These are phyloP conservation scores for Kappamyces sp. DNA, from an alignment of 192 early-diverging fungal species.

Conservation along the genomic window DNA sequence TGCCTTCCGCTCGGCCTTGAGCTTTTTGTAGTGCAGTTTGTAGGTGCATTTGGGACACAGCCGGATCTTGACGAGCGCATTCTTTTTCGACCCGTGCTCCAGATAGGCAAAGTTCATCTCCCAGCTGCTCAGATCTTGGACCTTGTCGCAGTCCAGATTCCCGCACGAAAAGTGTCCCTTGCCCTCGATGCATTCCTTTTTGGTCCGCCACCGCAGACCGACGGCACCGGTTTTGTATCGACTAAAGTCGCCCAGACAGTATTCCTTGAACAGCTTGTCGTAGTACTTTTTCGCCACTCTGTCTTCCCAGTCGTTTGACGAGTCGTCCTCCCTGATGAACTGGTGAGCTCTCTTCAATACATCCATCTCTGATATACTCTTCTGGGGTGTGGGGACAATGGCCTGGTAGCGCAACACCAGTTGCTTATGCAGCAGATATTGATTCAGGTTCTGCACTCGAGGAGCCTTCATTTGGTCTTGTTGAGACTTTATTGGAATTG, in stretches of 20 bases:
- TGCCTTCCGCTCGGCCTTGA: slow-evolving; percentile 29
- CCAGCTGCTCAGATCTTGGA: slow-evolving; percentile 59
- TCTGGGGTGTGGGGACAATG: not conserved
- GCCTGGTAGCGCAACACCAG: slow-evolving; percentile 3
- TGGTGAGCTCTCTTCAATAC: slow-evolving; percentile 12
- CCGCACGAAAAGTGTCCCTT: slow-evolving; percentile 75
- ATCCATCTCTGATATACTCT: slow-evolving; percentile 7
- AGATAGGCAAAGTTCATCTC: slow-evolving; percentile 82
- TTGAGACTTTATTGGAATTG: slow-evolving; percentile 4
- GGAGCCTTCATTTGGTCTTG: not conserved
- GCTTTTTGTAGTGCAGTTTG: slow-evolving; percentile 67
- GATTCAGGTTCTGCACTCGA: not conserved
- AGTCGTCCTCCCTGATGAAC: slow-evolving; percentile 32
- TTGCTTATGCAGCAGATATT: slow-evolving; percentile 7
- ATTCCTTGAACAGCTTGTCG: slow-evolving; percentile 80
- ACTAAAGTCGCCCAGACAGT: slow-evolving; percentile 64
- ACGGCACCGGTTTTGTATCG: slow-evolving; percentile 67
- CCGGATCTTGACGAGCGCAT: slow-evolving; percentile 75
- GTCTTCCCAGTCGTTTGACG: slow-evolving; percentile 57
- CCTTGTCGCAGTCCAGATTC: slow-evolving; percentile 36
- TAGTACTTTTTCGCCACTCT: slow-evolving; percentile 80
- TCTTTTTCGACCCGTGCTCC: slow-evolving; percentile 65
- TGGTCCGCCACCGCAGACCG: slow-evolving; percentile 66
- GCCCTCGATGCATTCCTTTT: slow-evolving; percentile 58
- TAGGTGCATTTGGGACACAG: slow-evolving; percentile 65